Base-by-base conservation (phyloP, 352 stramenopile species). In the Discostella stelligera region DNA sequence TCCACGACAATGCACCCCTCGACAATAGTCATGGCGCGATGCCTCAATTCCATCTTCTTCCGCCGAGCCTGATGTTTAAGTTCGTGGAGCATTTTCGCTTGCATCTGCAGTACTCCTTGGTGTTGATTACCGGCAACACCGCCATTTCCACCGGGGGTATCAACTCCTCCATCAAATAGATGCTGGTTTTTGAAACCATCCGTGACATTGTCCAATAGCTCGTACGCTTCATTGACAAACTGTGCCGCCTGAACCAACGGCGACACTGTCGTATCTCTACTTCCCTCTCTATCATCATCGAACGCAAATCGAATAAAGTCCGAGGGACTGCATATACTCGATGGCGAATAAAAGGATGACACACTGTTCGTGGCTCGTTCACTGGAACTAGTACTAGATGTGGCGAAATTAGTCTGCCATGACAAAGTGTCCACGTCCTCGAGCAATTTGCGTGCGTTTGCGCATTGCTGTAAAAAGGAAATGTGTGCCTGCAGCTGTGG, bases 361-460 rank as follows among this genome's bases (percentile, higher is more conserved):
- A 30, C 21, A 64, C 32, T 25, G 16, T 39, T 18, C 49, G 46
- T 39, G 44, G 14, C 44, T 56, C 13, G 56, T 13, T 54, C 49
- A 46, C 23, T 44, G 27, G 20, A 27, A 25, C 20, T 44, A 46
- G 20, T 59, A 23, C 53, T 67, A 0, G 52, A 37, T 18, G 49
- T 59, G 69, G 52, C 52, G 52, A 65, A 65, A 23, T 71, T 71
- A 3, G 20, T 62, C 14, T 27, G 10, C 16, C 61, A 62, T 8
- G 77, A 66, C 14, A 87, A 50, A 2, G 60, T 63, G n/a, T 74
- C 69, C 11, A 71, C 64, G 39, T 84, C 58, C 46, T 88, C 80
- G n/a, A 91, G 25, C 54, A 23, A 63, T 66, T 20, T n/a, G 44
- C n/a, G 46, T 2, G 37, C 56, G 3, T 27, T 32, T n/a, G n/a